Evolutionary conservation across 352 stramenopile species (phyloP).

Genomic region (Thraustotheca clavata): DNA sequence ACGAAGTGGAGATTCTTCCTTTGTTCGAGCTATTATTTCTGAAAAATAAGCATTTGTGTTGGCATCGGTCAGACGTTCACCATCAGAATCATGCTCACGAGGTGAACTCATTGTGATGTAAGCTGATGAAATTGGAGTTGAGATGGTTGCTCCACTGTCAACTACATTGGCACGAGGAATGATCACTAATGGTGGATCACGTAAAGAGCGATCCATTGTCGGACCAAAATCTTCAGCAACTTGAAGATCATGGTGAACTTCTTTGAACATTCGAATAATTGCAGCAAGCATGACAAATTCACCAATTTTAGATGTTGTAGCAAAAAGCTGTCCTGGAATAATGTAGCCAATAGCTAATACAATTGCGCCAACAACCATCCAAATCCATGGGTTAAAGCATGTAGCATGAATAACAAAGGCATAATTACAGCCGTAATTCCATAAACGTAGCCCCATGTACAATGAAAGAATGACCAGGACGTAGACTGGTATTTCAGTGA

Average conservation of each 20-base stretch:
- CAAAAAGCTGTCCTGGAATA: slow-evolving; percentile 62
- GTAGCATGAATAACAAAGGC: slow-evolving; percentile 78
- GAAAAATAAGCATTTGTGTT: slow-evolving; percentile 24
- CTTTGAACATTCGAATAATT: slow-evolving; percentile 78
- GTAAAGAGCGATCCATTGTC: slow-evolving; percentile 44
- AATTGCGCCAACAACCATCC: slow-evolving; percentile 72
- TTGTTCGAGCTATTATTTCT: slow-evolving; percentile 12
- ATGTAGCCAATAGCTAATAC: slow-evolving; percentile 61
- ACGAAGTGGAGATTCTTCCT: not conserved
- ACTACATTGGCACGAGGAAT: slow-evolving; percentile 23
- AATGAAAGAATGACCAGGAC: slow-evolving; percentile 59
- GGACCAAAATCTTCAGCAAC: slow-evolving; percentile 61
- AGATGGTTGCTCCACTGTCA: slow-evolving; percentile 22
- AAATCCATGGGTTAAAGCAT: slow-evolving; percentile 85
- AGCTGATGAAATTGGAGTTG: slow-evolving; percentile 21
- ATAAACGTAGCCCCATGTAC: slow-evolving; percentile 65
- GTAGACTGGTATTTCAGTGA: slow-evolving; percentile 51
- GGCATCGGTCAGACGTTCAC: slow-evolving; percentile 30
- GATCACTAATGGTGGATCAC: not conserved
- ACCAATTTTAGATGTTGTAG: slow-evolving; percentile 60
- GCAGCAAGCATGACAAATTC: slow-evolving; percentile 71
- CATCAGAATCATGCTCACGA: not conserved
- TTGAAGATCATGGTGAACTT: slow-evolving; percentile 78
- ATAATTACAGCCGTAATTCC: slow-evolving; percentile 82
- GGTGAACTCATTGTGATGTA: slow-evolving; percentile 27